Evolutionary conservation across 2,329 filamentous ascomycete species (phyloP), one percentile per base, ranked within the genome.

Genomic region (Didymella keratinophila): DNA sequence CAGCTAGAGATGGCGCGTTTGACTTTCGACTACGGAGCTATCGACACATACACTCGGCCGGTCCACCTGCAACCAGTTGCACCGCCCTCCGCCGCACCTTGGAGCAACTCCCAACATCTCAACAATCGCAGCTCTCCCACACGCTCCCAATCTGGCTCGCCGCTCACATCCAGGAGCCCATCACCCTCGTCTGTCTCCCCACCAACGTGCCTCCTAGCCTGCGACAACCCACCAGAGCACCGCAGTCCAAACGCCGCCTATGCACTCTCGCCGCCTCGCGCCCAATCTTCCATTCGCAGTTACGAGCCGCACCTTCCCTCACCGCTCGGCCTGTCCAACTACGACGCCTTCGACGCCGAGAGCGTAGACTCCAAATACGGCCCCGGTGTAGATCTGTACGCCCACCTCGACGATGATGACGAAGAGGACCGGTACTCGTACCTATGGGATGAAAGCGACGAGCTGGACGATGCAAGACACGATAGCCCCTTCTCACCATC

Each of bases 261-360:
- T 56, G 64, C 68, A 1, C 61, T 67, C 52, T 57, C 62, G 3
- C 63, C 62, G 9, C 62, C 68, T 8, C 60, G 48, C 34, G 54
- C 63, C 11, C 68, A 70, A 18, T 42, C 64, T 8, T 62, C 64
- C 1, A 63, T 63, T 3, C 64, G 65, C 49, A 65, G 72, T 23
- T 74, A 76, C 55, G 55, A 72, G 9, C 75, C 77, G 0, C 61
- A 75, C 5, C 71, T 73, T 10, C 75, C 76, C 1, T 78, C 76
- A 1, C 77, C 78, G 2, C 68, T 79, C 10, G 74, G 76, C 3
- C 65, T 79, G 2, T 78, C 74, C n/a, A 79, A 79, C 57, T 80
- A 80, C 62, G 79, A 80, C 55, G 75, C 75, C 10, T 71, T 80
- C 25, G 78, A 80, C 48, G 51, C 69, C 2, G 77, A 80, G 39